A percentile compares a stretch with the other conserved stretches of the same genome.
These are phyloP conservation scores for Venturia nashicola DNA, from an alignment of 2,329 filamentous ascomycete species.

Conservation along the genomic window DNA sequence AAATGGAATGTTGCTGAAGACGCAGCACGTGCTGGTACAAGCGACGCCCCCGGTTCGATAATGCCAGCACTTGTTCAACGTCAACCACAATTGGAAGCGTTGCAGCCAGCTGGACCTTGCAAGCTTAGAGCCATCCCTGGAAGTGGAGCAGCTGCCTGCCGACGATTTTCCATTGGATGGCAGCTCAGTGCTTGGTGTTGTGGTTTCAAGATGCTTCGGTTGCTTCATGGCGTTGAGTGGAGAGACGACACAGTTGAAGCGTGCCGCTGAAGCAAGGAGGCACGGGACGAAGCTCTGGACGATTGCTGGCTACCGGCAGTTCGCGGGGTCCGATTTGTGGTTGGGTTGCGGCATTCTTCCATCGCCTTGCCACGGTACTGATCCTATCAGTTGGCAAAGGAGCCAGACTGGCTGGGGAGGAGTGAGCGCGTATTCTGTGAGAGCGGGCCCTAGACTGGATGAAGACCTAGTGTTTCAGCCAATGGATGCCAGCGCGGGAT, in stretches of 20 bases:
- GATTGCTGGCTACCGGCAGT: not conserved
- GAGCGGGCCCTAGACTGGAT: not conserved
- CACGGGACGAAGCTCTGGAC: not conserved
- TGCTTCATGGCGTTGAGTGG: not conserved
- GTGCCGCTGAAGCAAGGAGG: not conserved
- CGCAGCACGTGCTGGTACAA: not conserved
- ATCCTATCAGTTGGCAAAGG: not conserved
- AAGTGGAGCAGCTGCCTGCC: not conserved
- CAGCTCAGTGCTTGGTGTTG: not conserved
- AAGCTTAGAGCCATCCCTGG: not conserved
- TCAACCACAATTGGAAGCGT: not conserved
- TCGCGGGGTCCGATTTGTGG: constrained; percentile 1
- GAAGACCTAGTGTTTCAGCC: not conserved
- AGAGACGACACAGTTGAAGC: not conserved
- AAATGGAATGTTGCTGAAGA: not conserved
- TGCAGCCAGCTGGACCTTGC: not conserved
- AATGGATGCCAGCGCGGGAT: not conserved
- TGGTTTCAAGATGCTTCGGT: not conserved
- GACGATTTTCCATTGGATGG: not conserved
- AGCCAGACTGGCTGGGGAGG: not conserved
- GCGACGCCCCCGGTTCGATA: not conserved
- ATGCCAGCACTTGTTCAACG: not conserved
- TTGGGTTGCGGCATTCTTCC: not conserved
- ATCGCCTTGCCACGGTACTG: not conserved
- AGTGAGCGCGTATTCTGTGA: not conserved